Percentiles rank a stretch among this genome's conserved stretches.
Conservation (phyloP, 768 basidiomycete genomes). For the Nidularia pulvinata region DNA sequence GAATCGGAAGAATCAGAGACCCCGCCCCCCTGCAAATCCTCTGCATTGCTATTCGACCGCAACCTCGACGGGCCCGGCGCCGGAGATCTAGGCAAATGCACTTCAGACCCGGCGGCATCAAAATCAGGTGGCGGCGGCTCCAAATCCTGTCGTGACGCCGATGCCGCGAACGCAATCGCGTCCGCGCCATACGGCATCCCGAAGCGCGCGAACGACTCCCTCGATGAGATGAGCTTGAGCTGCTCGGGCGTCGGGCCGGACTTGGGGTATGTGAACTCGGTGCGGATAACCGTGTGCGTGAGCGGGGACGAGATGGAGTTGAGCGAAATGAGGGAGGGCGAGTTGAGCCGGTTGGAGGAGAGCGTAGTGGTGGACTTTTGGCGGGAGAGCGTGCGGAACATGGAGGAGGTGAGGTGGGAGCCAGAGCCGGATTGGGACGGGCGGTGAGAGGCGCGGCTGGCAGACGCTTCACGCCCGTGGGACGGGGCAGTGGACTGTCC, state of each 20-base stretch:
- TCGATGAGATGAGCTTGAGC: conserved; percentile 66
- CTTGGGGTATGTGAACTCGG: conserved; percentile 70
- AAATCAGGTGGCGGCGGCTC: conserved; percentile 56
- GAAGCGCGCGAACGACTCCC: conserved; percentile 67
- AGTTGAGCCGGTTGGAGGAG: conserved; percentile 45
- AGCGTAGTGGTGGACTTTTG: conserved; percentile 43
- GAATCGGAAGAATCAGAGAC: neutral
- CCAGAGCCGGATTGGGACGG: conserved; percentile 28
- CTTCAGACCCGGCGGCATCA: conserved; percentile 22
- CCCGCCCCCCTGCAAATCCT: conserved; percentile 4
- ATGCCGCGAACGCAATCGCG: conserved; percentile 64
- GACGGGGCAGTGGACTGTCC: conserved; percentile 18
- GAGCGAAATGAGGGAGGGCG: conserved; percentile 70
- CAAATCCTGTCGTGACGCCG: conserved; percentile 40
- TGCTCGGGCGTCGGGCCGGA: conserved; percentile 63
- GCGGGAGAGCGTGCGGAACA: conserved; percentile 49
- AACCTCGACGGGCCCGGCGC: conserved; percentile 24
- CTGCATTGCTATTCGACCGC: conserved; percentile 18
- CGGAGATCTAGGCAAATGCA: conserved; percentile 10
- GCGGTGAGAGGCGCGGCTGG: conserved; percentile 21
- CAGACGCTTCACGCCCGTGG: conserved; percentile 19
- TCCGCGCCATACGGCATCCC: conserved; percentile 78
- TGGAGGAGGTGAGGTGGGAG: conserved; percentile 35
- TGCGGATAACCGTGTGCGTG: conserved; percentile 68
- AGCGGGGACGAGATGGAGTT: conserved; percentile 77